Conservation (phyloP, 768 basidiomycete species). For the Amanita exitialis region DNA sequence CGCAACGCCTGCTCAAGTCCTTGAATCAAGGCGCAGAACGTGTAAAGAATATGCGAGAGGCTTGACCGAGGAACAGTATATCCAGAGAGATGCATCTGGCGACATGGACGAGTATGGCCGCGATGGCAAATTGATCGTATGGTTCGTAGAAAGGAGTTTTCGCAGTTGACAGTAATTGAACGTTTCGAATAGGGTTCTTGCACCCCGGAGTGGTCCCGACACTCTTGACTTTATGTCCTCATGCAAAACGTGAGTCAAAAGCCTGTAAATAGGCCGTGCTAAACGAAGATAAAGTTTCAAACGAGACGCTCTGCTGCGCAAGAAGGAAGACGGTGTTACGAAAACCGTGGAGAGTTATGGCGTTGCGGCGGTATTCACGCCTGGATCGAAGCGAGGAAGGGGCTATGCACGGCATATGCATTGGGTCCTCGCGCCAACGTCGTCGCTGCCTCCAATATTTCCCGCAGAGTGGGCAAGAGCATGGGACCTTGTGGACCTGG, state of each 20-base stretch:
- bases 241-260: slow-evolving; percentile 41
- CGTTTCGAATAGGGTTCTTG: slow-evolving; percentile 39
- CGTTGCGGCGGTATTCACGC: slow-evolving; percentile 50
- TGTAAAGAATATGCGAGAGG: slow-evolving; percentile 33
- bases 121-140: slow-evolving; percentile 37
- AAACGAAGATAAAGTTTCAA: slow-evolving; percentile 13
- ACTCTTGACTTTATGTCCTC: slow-evolving; percentile 48
- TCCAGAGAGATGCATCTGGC: slow-evolving; percentile 28
- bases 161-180: not conserved
- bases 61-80: slow-evolving; percentile 33
- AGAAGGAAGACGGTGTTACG: slow-evolving; percentile 5
- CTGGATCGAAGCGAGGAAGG: slow-evolving; percentile 33
- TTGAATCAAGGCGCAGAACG: slow-evolving; percentile 29
- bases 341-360: slow-evolving; percentile 31
- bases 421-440: slow-evolving; percentile 33
- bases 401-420: slow-evolving; percentile 57
- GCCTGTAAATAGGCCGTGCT: not conserved
- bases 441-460: slow-evolving; percentile 16
- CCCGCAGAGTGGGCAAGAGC: slow-evolving; percentile 37
- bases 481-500: slow-evolving; percentile 30
- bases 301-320: slow-evolving; percentile 21
- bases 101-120: slow-evolving; percentile 32
- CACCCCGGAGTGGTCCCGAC: slow-evolving; percentile 36
- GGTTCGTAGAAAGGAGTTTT: slow-evolving; percentile 22
- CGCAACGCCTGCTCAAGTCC: slow-evolving; percentile 36